These are phyloP conservation scores for Lactarius sp. DNA, from an alignment of 768 basidiomycete genomes.

Conservation along the genomic window DNA sequence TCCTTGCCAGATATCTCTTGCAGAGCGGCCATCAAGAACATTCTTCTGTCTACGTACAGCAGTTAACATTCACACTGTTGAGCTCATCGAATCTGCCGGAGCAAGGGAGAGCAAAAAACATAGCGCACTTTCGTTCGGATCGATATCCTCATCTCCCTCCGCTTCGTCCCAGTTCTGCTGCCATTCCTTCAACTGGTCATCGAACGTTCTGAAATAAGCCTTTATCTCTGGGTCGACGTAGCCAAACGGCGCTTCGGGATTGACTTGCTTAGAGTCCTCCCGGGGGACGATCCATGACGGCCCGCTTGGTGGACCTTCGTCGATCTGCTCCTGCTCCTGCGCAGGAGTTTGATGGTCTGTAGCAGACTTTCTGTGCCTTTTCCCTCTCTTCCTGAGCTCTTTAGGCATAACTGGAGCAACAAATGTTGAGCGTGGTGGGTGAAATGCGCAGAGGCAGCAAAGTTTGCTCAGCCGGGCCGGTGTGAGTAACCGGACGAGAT, in stretches of 20 bases:
- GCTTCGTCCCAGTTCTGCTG: constrained; percentile 52
- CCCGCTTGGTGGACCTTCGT: constrained; percentile 28
- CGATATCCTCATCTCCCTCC: constrained; percentile 43
- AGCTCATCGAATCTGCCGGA: constrained; percentile 24
- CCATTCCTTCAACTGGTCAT: constrained; percentile 85
- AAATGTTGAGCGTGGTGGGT: neutral
- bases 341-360: constrained; percentile 29
- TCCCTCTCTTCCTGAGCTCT: constrained; percentile 71
- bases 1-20: constrained; percentile 81
- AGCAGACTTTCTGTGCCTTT: constrained; percentile 57
- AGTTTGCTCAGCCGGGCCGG: too few relatives aligned
- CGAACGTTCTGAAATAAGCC: constrained; percentile 88
- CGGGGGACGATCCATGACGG: constrained; percentile 69
- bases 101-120: constrained; percentile 7
- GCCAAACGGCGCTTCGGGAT: constrained; percentile 80
- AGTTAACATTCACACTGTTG: neutral
- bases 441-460: neutral
- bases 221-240: constrained; percentile 86
- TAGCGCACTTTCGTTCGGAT: constrained; percentile 65
- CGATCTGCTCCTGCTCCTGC: constrained; percentile 25
- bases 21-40: constrained; percentile 79
- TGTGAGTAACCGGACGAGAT: too few relatives aligned
- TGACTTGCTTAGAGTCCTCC: constrained; percentile 36
- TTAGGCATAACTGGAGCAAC: constrained; percentile 52
- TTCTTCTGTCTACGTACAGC: constrained; percentile 22